Conservation (phyloP, 306 rosid genomes). For the Cicer pinnatifidum region DNA sequence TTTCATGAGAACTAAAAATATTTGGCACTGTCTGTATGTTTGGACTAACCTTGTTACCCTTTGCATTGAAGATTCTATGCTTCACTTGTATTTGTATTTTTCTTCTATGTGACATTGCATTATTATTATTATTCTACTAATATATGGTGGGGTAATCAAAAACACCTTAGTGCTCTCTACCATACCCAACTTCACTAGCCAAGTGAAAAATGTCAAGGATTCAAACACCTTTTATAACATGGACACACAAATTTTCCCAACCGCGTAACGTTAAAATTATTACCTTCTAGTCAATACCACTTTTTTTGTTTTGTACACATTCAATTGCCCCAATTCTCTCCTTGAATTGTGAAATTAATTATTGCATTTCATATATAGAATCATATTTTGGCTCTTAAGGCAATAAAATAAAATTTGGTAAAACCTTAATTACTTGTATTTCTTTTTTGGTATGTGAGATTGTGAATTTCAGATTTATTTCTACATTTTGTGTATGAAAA, state of each 20-base stretch:
- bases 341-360: conserved; percentile 27
- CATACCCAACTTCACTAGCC: background rate
- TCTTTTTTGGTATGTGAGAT: too few relatives aligned
- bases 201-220: conserved; percentile 26
- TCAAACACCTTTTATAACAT: conserved; percentile 36
- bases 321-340: conserved; percentile 22
- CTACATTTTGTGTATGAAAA: too few relatives aligned
- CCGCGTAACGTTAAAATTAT: conserved; percentile 6
- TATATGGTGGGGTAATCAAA: background rate
- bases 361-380: conserved; percentile 5
- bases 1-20: conserved; percentile 34
- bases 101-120: conserved; percentile 9
- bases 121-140: conserved; percentile 7
- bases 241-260: conserved; percentile 18
- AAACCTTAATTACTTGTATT: too few relatives aligned
- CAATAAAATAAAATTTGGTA: background rate
- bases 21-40: conserved; percentile 42
- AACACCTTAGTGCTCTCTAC: background rate
- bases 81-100: conserved; percentile 18
- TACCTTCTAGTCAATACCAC: conserved; percentile 37
- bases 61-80: conserved; percentile 42
- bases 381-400: background rate
- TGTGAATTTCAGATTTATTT: too few relatives aligned
- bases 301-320: conserved; percentile 15
- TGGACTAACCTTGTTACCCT: conserved; percentile 43